phyloP scores from a whole-genome alignment of 1,284 basidiomycete genomes.

The Termitomyces sp. region DNA sequence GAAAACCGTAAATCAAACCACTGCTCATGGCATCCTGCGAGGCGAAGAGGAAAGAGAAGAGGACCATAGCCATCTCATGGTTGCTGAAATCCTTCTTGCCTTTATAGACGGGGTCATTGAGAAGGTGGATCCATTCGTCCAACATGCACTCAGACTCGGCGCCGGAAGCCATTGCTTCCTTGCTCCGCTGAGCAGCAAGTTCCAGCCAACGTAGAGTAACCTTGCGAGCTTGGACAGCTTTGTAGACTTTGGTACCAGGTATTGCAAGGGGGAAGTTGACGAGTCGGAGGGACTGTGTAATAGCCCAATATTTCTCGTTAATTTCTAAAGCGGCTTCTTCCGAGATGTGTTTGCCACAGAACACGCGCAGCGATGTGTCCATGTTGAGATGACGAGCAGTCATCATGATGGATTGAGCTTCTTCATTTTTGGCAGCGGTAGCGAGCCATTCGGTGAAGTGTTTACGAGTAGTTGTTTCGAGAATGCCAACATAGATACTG shows the following conservation, averaged over 20 bases:
- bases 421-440: conserved; percentile 42
- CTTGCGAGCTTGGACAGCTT: conserved; percentile 92
- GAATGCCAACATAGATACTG: conserved; percentile 84
- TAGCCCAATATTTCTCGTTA: conserved; percentile 93
- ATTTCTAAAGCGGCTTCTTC: conserved; percentile 78
- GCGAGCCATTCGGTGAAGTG: conserved; percentile 74
- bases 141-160: conserved; percentile 86
- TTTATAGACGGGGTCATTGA: conserved; percentile 69
- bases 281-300: conserved; percentile 92
- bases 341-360: conserved; percentile 89
- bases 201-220: conserved; percentile 81
- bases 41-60: conserved; percentile 96
- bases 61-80: conserved; percentile 93
- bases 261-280: conserved; percentile 98
- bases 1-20: conserved; percentile 91
- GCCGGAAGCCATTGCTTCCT: conserved; percentile 80
- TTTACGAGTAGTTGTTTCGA: conserved; percentile 81
- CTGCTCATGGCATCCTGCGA: conserved; percentile 98
- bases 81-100: conserved; percentile 87
- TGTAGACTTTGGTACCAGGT: conserved; percentile 95
- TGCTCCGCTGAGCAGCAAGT: conserved; percentile 76
- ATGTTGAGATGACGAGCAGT: conserved; percentile 92
- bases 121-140: conserved; percentile 85
- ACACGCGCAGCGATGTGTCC: conserved; percentile 94
- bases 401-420: conserved; percentile 80